Evolutionary conservation across 2,329 filamentous ascomycete genomes (phyloP), one percentile per base, ranked within the genome.

Genomic region (Xylaria sp.): DNA sequence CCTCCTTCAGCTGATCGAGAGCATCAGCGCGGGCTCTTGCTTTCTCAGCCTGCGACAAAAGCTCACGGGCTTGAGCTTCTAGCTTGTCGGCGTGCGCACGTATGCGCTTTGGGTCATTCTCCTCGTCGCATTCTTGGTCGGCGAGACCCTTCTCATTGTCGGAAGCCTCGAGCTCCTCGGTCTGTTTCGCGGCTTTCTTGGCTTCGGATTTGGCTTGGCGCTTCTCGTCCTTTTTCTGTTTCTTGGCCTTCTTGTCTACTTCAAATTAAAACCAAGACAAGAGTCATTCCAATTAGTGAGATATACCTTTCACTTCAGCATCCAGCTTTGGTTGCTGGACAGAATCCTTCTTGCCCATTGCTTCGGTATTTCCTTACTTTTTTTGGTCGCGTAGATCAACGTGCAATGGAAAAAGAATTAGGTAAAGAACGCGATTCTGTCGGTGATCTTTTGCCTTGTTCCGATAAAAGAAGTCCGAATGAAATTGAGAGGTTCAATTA

Each of bases 21-120:
- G 63, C 54, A 47, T 69, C 68, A 35, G 70, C 67, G 18, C 65
- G 69, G 34, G 63, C 72, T 52, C 67, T 66, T 11, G 68, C 68
- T 59, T 72, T 73, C 61, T 76, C 73, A 0, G 79, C 74, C 59
- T 79, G 73, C 0, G 66, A 68, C 65, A 77, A 65, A 39, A 82
- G 61, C 69, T 76, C 75, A 19, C 69, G 63, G 1, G 74, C 76
- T 67, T 79, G 70, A 2, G 66, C 67, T 66, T 78, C 74, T 42
- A 79, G 71, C 66, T 75, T 75, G 30, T 76, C 72, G 37, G 75
- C 74, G 34, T 75, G 74, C n/a, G 62, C 61, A 23, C 75, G 70
- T 54, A 79, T 64, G 18, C 73, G 74, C 54, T 70, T 66, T 46
- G 72, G 73, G 52, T 70, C 73, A 71, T 76, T 78, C 62, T 77